phyloP scores from a whole-genome alignment of 495 filamentous ascomycete species.

The Sphaerosporella brunnea region DNA sequence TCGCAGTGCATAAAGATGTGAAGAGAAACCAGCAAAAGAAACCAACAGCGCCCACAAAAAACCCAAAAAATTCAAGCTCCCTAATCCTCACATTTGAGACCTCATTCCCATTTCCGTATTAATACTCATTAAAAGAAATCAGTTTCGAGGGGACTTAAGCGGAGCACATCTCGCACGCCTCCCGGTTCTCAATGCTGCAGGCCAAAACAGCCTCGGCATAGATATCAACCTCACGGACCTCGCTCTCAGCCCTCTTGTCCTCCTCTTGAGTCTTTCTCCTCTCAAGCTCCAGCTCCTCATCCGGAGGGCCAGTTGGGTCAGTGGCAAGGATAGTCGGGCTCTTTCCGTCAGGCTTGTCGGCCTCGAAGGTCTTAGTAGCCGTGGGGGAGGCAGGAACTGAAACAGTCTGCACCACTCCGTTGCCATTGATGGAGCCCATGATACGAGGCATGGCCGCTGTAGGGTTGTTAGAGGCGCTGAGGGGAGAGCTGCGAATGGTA shows the following conservation, averaged over 20 bases:
- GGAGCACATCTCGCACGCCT: slow-evolving; percentile 60
- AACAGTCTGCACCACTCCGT: slow-evolving; percentile 46
- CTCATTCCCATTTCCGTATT: too few relatives aligned
- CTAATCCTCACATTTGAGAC: too few relatives aligned
- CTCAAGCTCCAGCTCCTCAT: slow-evolving; percentile 23
- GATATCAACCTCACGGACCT: slow-evolving; percentile 66
- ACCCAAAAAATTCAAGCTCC: background rate
- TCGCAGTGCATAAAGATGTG: background rate
- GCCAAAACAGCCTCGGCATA: slow-evolving; percentile 78
- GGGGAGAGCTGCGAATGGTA: slow-evolving; percentile 1
- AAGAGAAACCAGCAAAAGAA: background rate
- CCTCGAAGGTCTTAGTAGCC: slow-evolving; percentile 26
- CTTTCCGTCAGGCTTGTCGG: slow-evolving; percentile 43
- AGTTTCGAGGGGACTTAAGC: slow-evolving; percentile 31
- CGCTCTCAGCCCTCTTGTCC: slow-evolving; percentile 46
- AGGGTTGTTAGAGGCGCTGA: background rate
- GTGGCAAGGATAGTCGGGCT: slow-evolving; percentile 57
- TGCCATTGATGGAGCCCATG: slow-evolving; percentile 28
- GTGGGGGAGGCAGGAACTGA: slow-evolving; percentile 37
- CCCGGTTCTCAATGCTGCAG: slow-evolving; percentile 71
- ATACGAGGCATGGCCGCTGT: slow-evolving; percentile 34
- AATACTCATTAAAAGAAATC: background rate
- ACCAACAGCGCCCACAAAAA: slow-evolving; percentile 1
- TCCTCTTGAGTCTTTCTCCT: slow-evolving; percentile 42
- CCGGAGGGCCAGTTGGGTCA: slow-evolving; percentile 42